These are phyloP conservation scores for Maudiozyma barnettii DNA, from an alignment of 805 yeast species.

Conservation along the genomic window DNA sequence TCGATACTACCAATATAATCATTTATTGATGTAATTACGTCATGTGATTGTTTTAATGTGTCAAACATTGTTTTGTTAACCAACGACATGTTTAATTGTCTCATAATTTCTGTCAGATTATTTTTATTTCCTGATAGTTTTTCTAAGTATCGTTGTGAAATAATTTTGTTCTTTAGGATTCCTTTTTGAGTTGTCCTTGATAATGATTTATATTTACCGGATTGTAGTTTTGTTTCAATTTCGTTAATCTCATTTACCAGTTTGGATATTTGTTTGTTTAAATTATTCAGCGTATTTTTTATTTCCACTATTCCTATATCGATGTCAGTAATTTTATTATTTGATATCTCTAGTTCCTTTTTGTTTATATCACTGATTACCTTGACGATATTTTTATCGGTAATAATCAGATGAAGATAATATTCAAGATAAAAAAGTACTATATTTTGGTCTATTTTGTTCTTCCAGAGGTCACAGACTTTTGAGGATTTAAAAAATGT, in stretches of 20 bases:
- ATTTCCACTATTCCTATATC: constrained; percentile 29
- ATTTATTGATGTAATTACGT: constrained; percentile 32
- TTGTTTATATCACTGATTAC: constrained; percentile 9
- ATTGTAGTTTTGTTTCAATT: constrained; percentile 12
- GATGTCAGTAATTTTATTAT: constrained; percentile 24
- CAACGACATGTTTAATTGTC: constrained; percentile 36
- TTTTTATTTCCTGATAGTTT: constrained; percentile 27
- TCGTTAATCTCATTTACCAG: constrained; percentile 15
- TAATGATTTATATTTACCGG: constrained; percentile 15
- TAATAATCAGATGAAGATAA: constrained; percentile 11
- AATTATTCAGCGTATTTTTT: constrained; percentile 19
- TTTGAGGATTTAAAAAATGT: constrained; percentile 10
- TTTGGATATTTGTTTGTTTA: constrained; percentile 15
- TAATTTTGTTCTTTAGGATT: constrained; percentile 28
- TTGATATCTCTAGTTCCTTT: neutral
- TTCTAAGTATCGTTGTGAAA: constrained; percentile 29
- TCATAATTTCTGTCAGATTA: constrained; percentile 32
- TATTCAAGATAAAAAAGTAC: constrained; percentile 14
- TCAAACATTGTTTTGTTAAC: constrained; percentile 32
- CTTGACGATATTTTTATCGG: constrained; percentile 13
- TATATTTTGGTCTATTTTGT: constrained; percentile 8
- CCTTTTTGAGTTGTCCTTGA: constrained; percentile 25
- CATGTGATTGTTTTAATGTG: constrained; percentile 31
- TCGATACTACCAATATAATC: constrained; percentile 36
- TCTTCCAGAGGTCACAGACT: neutral